Conservation (phyloP, 495 filamentous ascomycete species). For the Zalerion maritima region DNA sequence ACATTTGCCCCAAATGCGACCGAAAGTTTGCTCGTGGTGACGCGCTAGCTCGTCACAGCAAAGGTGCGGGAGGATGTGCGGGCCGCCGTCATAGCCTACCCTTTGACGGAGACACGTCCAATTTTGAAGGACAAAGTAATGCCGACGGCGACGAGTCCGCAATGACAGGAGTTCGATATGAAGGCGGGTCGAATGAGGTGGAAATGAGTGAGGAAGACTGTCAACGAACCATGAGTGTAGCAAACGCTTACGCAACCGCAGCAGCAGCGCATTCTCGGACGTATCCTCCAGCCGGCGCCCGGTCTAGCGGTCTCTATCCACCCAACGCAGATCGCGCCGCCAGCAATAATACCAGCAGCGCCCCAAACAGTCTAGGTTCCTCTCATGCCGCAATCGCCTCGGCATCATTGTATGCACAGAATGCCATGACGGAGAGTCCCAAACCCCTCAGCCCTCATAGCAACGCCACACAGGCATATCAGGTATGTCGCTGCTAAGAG, state of each 20-base stretch:
- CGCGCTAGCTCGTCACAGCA: constrained; percentile 85
- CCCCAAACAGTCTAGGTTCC: constrained; percentile 31
- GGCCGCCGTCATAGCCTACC: constrained; percentile 78
- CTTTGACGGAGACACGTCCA: constrained; percentile 69
- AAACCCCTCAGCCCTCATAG: constrained; percentile 82
- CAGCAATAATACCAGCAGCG: constrained; percentile 37
- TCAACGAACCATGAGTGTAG: constrained; percentile 41
- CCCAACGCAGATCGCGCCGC: constrained; percentile 40
- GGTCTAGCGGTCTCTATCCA: constrained; percentile 44
- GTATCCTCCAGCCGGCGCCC: constrained; percentile 56
- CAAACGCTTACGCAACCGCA: constrained; percentile 32
- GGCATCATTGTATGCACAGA: constrained; percentile 52
- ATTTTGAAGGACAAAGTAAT: constrained; percentile 35
- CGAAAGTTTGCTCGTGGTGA: constrained; percentile 91
- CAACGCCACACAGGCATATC: constrained; percentile 44
- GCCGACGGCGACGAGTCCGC: constrained; percentile 53
- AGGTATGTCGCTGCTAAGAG: too few species aligned
- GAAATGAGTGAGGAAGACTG: constrained; percentile 36
- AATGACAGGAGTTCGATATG: constrained; percentile 70
- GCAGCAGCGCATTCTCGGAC: constrained; percentile 42
- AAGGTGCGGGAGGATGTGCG: constrained; percentile 90
- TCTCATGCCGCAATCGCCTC: constrained; percentile 33
- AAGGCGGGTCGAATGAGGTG: constrained; percentile 38
- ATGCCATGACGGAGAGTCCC: constrained; percentile 69
- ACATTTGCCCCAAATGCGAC: constrained; percentile 86